Evolutionary conservation across 768 basidiomycete species (phyloP).

Genomic region (Mrakia gelida): DNA sequence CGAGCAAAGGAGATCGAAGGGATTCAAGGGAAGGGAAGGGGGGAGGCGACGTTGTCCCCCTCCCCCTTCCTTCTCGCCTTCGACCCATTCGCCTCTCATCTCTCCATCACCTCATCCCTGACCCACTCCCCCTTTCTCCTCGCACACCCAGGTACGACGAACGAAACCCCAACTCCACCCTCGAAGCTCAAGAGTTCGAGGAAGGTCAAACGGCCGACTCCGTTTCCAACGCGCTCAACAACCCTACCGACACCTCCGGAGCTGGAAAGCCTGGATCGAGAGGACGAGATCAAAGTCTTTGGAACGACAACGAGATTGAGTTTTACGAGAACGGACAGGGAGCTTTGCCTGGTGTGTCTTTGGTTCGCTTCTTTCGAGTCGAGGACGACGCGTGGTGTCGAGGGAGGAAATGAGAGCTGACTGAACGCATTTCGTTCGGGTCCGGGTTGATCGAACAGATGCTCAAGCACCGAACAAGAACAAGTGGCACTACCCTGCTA

Average conservation of each 20-base stretch:
- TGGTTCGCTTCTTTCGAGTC: no score
- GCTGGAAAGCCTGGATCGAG: slow-evolving; percentile 14
- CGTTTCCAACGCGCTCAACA: slow-evolving; percentile 15
- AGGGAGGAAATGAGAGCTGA: background rate
- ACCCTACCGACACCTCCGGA: slow-evolving; percentile 31
- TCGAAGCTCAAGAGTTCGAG: slow-evolving; percentile 30
- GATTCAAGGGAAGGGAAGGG: no score
- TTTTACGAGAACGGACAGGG: slow-evolving; percentile 44
- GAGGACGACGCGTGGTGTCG: background rate
- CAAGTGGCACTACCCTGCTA: slow-evolving; percentile 46
- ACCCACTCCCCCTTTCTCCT: background rate
- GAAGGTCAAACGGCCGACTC: slow-evolving; percentile 27
- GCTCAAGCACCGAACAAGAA: slow-evolving; percentile 42
- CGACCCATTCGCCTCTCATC: no score
- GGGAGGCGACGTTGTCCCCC: no score
- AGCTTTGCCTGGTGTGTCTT: slow-evolving; percentile 21
- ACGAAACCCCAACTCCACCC: slow-evolving; percentile 22
- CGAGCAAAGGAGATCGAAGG: background rate
- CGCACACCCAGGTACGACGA: slow-evolving; percentile 31
- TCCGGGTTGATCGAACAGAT: background rate
- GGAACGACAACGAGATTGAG: slow-evolving; percentile 41
- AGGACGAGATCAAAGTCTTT: slow-evolving; percentile 38
- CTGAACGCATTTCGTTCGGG: background rate
- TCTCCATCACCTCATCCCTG: no score
- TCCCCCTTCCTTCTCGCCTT: no score